phyloP scores from a whole-genome alignment of 331 rosid genomes.

The Pyracantha coccinea region DNA sequence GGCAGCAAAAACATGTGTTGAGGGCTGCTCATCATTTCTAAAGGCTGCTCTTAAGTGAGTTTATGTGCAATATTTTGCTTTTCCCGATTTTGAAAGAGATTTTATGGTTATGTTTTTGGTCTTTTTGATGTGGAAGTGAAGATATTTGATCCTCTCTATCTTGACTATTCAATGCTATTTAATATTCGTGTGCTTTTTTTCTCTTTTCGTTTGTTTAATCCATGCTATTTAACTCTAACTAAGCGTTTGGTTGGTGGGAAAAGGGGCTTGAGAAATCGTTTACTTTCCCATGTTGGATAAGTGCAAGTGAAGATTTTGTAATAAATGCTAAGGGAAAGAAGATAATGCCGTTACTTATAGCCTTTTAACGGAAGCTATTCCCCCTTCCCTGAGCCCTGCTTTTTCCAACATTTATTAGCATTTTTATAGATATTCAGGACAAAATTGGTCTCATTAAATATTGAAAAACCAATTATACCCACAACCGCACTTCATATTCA shows the following conservation, averaged over 20 bases:
- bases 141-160: background rate
- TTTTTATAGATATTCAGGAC: background rate
- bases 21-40: conserved; percentile 84
- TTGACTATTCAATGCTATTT: background rate
- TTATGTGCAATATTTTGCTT: conserved; percentile 2
- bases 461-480: background rate
- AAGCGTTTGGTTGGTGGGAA: no score
- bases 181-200: background rate
- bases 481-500: background rate
- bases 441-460: background rate
- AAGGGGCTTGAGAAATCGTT: background rate
- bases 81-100: background rate
- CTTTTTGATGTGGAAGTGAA: background rate
- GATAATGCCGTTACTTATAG: background rate
- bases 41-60: conserved; percentile 84
- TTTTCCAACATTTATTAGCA: background rate
- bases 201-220: background rate
- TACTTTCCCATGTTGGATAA: background rate
- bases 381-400: background rate
- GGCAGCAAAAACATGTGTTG: conserved; percentile 82
- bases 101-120: background rate
- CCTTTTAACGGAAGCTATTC: background rate
- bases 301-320: background rate
- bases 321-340: background rate
- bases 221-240: background rate